Conservation (phyloP, 73 alveolate species). For the Paramecium caudatum region DNA sequence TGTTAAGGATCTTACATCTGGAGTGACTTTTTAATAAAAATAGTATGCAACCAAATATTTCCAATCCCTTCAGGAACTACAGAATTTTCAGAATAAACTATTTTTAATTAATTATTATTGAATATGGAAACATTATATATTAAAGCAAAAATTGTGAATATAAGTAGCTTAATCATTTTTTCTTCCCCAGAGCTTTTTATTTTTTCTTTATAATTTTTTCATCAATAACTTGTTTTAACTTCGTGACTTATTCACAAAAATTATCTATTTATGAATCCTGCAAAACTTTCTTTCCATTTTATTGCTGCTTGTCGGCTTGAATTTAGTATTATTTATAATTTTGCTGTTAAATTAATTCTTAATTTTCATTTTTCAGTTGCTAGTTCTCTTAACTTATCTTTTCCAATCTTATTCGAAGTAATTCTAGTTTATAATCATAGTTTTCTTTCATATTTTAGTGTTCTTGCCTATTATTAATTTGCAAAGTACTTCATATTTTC, state of each 20-base stretch:
- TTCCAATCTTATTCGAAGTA: constrained; percentile 5
- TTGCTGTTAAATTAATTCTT: constrained; percentile 36
- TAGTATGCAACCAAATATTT: too few species aligned
- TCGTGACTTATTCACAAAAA: neutral
- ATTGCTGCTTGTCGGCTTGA: neutral
- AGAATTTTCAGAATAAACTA: too few species aligned
- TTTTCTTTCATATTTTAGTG: constrained; percentile 12
- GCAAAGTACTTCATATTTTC: neutral
- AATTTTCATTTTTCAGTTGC: constrained; percentile 3
- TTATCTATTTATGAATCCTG: neutral
- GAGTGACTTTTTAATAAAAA: too few species aligned
- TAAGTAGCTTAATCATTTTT: too few species aligned
- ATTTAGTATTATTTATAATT: neutral
- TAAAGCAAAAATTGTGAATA: too few species aligned
- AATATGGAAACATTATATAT: too few species aligned
- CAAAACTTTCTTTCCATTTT: neutral
- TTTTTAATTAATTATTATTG: too few species aligned
- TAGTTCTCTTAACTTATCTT: constrained; percentile 1
- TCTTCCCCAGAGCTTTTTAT: neutral
- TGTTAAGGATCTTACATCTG: too few species aligned
- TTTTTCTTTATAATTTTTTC: constrained; percentile 20
- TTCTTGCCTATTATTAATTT: neutral
- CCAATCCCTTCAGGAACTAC: too few species aligned
- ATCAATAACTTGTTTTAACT: constrained; percentile 3
- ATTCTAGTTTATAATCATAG: constrained; percentile 2